Evolutionary conservation across 768 basidiomycete genomes (phyloP).

Genomic region (Pilatotrama ljubarskyi): DNA sequence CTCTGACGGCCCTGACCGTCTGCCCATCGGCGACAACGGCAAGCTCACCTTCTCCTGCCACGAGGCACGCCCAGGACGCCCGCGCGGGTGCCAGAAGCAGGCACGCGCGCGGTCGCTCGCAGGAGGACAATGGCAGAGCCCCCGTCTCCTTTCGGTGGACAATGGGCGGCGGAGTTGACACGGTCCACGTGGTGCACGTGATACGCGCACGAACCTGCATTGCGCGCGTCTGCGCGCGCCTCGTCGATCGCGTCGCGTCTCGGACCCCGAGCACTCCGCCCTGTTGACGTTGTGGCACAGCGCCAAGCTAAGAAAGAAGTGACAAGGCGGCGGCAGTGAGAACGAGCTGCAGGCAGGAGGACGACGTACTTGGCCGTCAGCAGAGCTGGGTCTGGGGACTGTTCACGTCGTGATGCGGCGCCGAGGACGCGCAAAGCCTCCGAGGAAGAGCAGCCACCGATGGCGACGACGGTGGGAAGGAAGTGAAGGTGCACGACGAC

Average conservation of each 20-base stretch:
- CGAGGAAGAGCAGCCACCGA: background rate
- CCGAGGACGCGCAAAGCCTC: background rate
- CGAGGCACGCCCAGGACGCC: background rate
- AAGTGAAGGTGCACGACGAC: background rate
- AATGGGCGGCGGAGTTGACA: constrained; percentile 21
- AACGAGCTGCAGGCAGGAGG: background rate
- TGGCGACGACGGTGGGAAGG: background rate
- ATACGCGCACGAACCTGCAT: constrained; percentile 5
- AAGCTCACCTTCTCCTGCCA: background rate
- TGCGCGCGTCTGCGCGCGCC: constrained; percentile 1
- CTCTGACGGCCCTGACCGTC: too few species aligned
- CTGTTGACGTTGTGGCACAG: background rate
- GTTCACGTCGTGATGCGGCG: too few species aligned
- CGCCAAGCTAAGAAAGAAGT: background rate
- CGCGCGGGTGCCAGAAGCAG: background rate
- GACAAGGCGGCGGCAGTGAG: too few species aligned
- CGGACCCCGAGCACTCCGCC: constrained; percentile 3
- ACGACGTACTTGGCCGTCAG: too few species aligned
- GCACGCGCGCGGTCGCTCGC: background rate
- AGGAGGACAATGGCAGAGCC: constrained; percentile 1
- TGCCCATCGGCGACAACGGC: too few species aligned
- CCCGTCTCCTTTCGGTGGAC: constrained; percentile 4
- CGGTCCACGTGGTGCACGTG: constrained; percentile 25
- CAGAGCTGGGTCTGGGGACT: too few species aligned
- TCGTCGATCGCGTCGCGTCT: background rate